phyloP scores from a whole-genome alignment of 2,329 filamentous ascomycete genomes.

The Alternaria novae-zelandiae region DNA sequence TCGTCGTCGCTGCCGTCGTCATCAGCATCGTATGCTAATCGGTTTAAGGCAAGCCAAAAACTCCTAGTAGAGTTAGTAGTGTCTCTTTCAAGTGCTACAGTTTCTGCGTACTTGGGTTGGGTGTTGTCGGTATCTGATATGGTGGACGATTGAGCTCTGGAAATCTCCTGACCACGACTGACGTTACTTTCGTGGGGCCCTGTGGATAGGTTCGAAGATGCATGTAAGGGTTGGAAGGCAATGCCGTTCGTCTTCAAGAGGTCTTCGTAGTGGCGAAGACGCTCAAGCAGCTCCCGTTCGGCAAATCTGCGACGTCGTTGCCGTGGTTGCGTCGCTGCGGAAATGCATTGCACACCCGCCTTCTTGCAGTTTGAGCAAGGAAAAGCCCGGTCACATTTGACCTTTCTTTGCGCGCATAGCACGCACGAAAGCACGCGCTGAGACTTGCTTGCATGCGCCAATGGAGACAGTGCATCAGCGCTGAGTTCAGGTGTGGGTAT shows the following conservation, averaged over 20 bases:
- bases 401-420: conserved; percentile 67
- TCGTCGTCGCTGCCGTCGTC: conserved; percentile 2
- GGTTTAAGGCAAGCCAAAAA: conserved; percentile 34
- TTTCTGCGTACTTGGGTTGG: conserved; percentile 5
- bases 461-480: neutral
- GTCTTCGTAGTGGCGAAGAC: conserved; percentile 71
- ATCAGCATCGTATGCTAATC: conserved; percentile 7
- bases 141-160: neutral
- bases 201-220: conserved; percentile 17
- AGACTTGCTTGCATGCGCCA: conserved; percentile 27
- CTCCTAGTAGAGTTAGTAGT: conserved; percentile 18
- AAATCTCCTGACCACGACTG: neutral
- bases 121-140: neutral
- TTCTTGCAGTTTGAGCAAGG: conserved; percentile 45
- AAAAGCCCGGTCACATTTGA: conserved; percentile 48
- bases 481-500: conserved; percentile 10
- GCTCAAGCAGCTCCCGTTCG: conserved; percentile 72
- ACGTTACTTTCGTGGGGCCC: conserved; percentile 1
- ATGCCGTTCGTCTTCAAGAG: conserved; percentile 71
- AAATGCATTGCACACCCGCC: conserved; percentile 43
- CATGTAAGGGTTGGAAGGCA: conserved; percentile 68
- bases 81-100: neutral
- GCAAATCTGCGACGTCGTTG: conserved; percentile 68
- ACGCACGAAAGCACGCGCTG: conserved; percentile 65
- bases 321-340: conserved; percentile 56